Percentiles rank a stretch among this genome's conserved stretches.
phyloP scores from a whole-genome alignment of 2,329 filamentous ascomycete species.

The Arthrobotrys iridis region DNA sequence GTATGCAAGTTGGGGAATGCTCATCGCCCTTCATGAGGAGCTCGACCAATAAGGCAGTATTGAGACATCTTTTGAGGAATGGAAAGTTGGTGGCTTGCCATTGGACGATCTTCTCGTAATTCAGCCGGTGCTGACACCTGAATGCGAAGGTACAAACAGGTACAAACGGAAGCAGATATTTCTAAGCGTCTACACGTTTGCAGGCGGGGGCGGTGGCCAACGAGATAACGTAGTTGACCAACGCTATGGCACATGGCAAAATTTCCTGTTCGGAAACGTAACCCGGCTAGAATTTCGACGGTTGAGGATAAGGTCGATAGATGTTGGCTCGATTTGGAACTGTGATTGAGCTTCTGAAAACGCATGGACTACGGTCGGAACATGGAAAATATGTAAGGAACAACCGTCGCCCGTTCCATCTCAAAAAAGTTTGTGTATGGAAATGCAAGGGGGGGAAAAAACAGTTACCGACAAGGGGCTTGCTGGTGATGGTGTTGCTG shows the following conservation, averaged over 20 bases:
- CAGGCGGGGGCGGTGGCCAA: conserved; percentile 24
- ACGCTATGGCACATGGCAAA: conserved; percentile 18
- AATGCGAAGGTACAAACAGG: neutral
- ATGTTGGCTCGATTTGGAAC: conserved; percentile 46
- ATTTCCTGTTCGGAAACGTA: conserved; percentile 24
- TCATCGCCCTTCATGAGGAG: neutral
- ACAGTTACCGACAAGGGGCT: conserved; percentile 23
- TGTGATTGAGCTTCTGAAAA: conserved; percentile 36
- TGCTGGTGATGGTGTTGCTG: conserved; percentile 31
- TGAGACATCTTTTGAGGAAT: conserved; percentile 6
- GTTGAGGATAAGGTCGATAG: conserved; percentile 17
- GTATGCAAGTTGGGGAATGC: conserved; percentile 28
- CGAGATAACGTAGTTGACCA: neutral
- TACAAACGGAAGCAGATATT: conserved; percentile 2
- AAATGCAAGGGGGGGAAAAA: conserved; percentile 37
- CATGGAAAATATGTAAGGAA: conserved; percentile 16
- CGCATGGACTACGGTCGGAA: conserved; percentile 10
- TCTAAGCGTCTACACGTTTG: neutral
- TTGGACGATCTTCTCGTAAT: conserved; percentile 38
- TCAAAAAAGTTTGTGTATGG: conserved; percentile 4
- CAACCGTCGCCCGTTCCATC: conserved; percentile 12
- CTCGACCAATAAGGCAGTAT: conserved; percentile 30
- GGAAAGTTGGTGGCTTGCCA: conserved; percentile 24
- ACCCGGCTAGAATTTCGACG: conserved; percentile 28
- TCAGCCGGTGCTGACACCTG: conserved; percentile 41